Evolutionary conservation across 805 yeast genomes (phyloP).

Genomic region (Saccharomycopsis oosterbeekiorum): DNA sequence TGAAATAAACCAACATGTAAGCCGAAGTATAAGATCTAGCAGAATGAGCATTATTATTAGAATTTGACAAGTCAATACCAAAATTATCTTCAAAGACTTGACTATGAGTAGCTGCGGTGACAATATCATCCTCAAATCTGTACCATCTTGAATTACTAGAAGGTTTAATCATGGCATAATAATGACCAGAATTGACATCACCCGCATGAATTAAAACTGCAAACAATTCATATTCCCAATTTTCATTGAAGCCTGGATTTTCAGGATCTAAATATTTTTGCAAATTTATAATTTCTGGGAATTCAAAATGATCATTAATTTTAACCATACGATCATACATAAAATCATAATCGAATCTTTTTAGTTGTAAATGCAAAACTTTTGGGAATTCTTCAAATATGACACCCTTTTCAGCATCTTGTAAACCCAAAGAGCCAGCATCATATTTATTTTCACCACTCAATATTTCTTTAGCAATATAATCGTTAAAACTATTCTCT

Average conservation of each 20-base stretch:
- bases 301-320: constrained; percentile 87
- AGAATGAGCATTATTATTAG: constrained; percentile 52
- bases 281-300: constrained; percentile 73
- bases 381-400: constrained; percentile 86
- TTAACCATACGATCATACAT: constrained; percentile 80
- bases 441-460: constrained; percentile 94
- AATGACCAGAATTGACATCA: constrained; percentile 92
- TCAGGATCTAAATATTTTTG: constrained; percentile 63
- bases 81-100: constrained; percentile 90
- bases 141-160: constrained; percentile 63
- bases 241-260: constrained; percentile 31
- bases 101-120: constrained; percentile 70
- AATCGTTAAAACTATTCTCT: constrained; percentile 70
- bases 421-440: constrained; percentile 61
- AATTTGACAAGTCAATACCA: constrained; percentile 66
- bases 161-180: constrained; percentile 89
- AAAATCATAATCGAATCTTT: constrained; percentile 91
- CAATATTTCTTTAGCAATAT: constrained; percentile 78
- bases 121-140: constrained; percentile 92
- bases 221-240: constrained; percentile 76
- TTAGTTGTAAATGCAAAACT: constrained; percentile 84
- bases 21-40: constrained; percentile 86
- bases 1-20: constrained; percentile 89
- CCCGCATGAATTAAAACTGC: constrained; percentile 96
- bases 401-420: constrained; percentile 95